Percentiles rank a stretch among this genome's conserved stretches.
These are phyloP conservation scores for Musa troglodytarum DNA, from an alignment of 176 grass and related monocot genomes.

Conservation along the genomic window DNA sequence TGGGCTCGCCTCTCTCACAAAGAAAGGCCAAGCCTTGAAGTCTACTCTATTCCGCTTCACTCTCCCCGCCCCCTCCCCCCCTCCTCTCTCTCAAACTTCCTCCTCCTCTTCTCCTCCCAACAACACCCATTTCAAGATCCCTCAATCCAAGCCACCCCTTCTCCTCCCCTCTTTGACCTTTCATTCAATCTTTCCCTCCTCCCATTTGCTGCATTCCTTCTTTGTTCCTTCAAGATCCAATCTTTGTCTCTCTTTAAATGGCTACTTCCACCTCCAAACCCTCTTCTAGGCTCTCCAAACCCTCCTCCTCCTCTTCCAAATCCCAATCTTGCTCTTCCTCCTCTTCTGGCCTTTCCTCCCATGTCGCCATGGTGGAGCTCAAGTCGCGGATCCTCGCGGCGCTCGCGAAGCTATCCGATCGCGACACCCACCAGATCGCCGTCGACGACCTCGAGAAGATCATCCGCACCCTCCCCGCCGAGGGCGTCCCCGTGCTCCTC, in stretches of 20 bases:
- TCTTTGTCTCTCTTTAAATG: not conserved
- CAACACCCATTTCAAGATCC: not conserved
- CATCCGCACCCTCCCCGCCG: slow-evolving; percentile 60
- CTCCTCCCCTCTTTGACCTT: too few relatives aligned
- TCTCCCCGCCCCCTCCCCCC: not conserved
- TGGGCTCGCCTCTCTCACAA: not conserved
- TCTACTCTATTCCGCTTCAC: not conserved
- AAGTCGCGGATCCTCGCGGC: slow-evolving; percentile 76
- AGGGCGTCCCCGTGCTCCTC: slow-evolving; percentile 79
- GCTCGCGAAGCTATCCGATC: slow-evolving; percentile 84
- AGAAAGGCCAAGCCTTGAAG: not conserved
- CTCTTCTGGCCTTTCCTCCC: slow-evolving; percentile 29
- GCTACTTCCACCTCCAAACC: not conserved
- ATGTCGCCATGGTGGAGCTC: slow-evolving; percentile 83
- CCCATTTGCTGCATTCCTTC: not conserved
- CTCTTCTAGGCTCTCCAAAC: slow-evolving; percentile 19
- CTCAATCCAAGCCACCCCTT: not conserved
- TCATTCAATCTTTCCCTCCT: not conserved
- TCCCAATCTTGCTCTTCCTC: not conserved
- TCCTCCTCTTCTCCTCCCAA: not conserved
- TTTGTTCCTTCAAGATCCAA: not conserved
- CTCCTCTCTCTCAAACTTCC: not conserved
- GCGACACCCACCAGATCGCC: slow-evolving; percentile 94
- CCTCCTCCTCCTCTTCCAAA: not conserved
- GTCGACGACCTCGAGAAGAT: slow-evolving; percentile 86